phyloP scores from a whole-genome alignment of 371 early-diverging fungal species.

The Rhizopus arrhizus region DNA sequence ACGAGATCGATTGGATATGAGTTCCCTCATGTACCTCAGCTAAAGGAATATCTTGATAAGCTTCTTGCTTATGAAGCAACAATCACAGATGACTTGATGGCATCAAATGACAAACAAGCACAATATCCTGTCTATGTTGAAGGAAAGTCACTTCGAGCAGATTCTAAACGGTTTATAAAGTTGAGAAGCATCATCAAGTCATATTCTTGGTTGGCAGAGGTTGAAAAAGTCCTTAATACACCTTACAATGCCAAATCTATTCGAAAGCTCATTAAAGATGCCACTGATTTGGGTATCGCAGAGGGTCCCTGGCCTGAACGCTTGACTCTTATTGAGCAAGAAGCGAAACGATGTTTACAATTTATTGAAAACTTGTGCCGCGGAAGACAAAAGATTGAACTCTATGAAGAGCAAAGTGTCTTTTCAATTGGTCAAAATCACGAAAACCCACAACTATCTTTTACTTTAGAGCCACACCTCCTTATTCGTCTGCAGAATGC shows the following conservation, averaged over 20 bases:
- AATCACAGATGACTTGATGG: conserved; percentile 9
- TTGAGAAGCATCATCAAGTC: conserved; percentile 8
- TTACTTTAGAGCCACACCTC: conserved; percentile 18
- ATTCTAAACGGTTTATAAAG: conserved; percentile 12
- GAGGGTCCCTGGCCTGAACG: conserved; percentile 6
- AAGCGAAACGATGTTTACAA: conserved; percentile 13
- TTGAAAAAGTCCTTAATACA: background rate
- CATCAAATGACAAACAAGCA: background rate
- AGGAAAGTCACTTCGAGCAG: conserved; percentile 8
- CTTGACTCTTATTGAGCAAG: conserved; percentile 9
- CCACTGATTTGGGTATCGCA: conserved; percentile 13
- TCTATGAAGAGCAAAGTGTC: conserved; percentile 6
- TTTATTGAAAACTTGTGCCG: conserved; percentile 21
- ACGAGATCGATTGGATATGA: conserved; percentile 17
- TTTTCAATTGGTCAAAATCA: conserved; percentile 9
- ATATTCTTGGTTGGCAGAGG: conserved; percentile 15
- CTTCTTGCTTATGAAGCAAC: background rate
- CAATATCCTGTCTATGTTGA: conserved; percentile 8
- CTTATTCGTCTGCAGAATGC: conserved; percentile 10
- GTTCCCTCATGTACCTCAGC: conserved; percentile 1
- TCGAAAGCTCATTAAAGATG: conserved; percentile 23
- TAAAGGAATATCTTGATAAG: conserved; percentile 12
- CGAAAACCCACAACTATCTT: conserved; percentile 1
- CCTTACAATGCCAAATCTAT: conserved; percentile 15
- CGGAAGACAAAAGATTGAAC: conserved; percentile 20